Percentiles rank a stretch among this genome's conserved stretches.
Conservation (phyloP, 306 rosid species). For the Dryas alaskensis region DNA sequence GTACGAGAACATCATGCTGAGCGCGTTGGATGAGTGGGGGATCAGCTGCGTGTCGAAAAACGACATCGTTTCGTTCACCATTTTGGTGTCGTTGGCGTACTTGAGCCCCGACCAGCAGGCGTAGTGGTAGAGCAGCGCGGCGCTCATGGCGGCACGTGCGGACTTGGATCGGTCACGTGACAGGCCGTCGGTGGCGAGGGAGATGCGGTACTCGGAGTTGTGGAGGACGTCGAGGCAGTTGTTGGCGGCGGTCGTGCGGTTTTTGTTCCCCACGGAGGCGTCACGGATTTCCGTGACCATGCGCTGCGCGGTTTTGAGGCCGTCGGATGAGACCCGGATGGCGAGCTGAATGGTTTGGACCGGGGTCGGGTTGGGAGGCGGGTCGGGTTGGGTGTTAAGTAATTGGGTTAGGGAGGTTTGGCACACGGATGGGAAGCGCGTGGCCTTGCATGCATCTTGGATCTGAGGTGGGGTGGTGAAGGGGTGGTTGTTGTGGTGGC, state of each 20-base stretch:
- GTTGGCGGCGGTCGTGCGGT: slow-evolving; percentile 60
- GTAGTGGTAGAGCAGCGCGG: slow-evolving; percentile 63
- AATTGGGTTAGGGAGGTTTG: slow-evolving; percentile 37
- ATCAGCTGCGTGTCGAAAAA: slow-evolving; percentile 37
- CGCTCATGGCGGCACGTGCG: slow-evolving; percentile 73
- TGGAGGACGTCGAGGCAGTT: slow-evolving; percentile 54
- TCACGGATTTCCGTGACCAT: slow-evolving; percentile 50
- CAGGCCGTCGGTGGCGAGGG: slow-evolving; percentile 42
- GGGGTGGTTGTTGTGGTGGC: not conserved
- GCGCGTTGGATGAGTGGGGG: slow-evolving; percentile 58
- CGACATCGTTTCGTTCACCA: slow-evolving; percentile 59
- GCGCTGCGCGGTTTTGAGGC: slow-evolving; percentile 50
- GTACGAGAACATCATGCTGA: slow-evolving; percentile 55
- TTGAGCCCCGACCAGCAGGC: slow-evolving; percentile 76
- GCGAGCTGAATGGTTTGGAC: slow-evolving; percentile 51
- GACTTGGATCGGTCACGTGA: slow-evolving; percentile 41
- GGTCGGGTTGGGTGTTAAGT: not conserved
- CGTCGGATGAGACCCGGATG: slow-evolving; percentile 36
- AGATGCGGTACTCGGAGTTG: slow-evolving; percentile 54
- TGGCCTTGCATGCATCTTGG: slow-evolving; percentile 63
- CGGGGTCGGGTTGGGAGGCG: slow-evolving; percentile 37
- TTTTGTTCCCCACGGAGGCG: slow-evolving; percentile 36
- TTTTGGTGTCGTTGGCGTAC: slow-evolving; percentile 72
- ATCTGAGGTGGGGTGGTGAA: slow-evolving; percentile 6
- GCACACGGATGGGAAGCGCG: slow-evolving; percentile 68